These are phyloP conservation scores for Umbelopsis ramanniana DNA, from an alignment of 192 early-diverging fungal species.

Conservation along the genomic window DNA sequence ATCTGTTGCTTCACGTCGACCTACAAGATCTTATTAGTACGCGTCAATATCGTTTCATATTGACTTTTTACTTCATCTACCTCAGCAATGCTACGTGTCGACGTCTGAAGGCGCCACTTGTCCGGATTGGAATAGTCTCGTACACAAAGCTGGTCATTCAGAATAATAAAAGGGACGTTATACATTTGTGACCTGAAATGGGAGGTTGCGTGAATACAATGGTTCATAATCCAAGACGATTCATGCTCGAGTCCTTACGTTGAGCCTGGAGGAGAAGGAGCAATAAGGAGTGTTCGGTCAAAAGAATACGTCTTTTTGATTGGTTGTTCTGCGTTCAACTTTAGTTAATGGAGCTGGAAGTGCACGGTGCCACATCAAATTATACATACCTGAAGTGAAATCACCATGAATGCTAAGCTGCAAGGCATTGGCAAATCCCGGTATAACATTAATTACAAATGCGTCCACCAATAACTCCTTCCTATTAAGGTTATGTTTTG, in stretches of 20 bases:
- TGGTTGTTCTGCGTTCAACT: neutral
- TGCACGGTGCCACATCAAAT: neutral
- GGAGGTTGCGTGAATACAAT: too few species aligned
- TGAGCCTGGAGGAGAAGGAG: neutral
- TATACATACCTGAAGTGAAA: neutral
- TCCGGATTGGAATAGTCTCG: neutral
- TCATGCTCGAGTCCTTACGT: neutral
- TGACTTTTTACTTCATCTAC: neutral
- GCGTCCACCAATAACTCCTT: conserved; percentile 2
- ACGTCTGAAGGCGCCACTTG: neutral
- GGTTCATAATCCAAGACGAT: too few species aligned
- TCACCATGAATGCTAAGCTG: conserved; percentile 12
- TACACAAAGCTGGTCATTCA: conserved; percentile 10
- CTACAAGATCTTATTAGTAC: neutral
- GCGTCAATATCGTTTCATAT: neutral
- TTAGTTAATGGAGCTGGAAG: neutral
- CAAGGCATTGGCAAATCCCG: neutral
- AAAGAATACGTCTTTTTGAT: neutral
- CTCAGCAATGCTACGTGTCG: neutral
- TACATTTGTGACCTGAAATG: neutral
- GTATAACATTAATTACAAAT: neutral
- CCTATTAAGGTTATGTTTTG: neutral
- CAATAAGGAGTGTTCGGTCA: neutral
- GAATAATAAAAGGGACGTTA: neutral
- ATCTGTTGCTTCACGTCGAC: neutral